phyloP scores from a whole-genome alignment of 305 asterid genomes.

The Ajuga reptans region DNA sequence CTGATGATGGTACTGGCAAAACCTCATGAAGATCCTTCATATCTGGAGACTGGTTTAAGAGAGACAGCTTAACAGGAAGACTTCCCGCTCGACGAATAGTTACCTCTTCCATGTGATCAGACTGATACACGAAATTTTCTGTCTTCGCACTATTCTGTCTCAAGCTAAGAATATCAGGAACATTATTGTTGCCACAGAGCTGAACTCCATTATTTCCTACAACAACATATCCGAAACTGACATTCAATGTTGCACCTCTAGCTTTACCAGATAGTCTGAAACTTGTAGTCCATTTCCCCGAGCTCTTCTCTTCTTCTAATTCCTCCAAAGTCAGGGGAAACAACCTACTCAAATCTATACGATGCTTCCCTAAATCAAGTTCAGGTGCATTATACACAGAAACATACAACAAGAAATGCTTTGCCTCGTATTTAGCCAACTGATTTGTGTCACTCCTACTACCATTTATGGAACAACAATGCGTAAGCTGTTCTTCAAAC shows the following conservation, averaged over 20 bases:
- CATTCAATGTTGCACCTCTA: slow-evolving; percentile 67
- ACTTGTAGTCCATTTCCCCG: slow-evolving; percentile 91
- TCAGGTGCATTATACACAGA: slow-evolving; percentile 59
- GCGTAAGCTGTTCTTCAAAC: slow-evolving; percentile 58
- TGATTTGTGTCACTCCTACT: slow-evolving; percentile 56
- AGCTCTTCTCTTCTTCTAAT: slow-evolving; percentile 74
- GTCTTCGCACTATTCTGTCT: slow-evolving; percentile 34
- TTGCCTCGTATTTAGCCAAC: slow-evolving; percentile 80
- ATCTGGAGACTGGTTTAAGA: slow-evolving; percentile 40
- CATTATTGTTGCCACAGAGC: slow-evolving; percentile 22
- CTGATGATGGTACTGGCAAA: slow-evolving; percentile 46
- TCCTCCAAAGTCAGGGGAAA: slow-evolving; percentile 89
- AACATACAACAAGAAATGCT: slow-evolving; percentile 67
- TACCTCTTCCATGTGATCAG: slow-evolving; percentile 30
- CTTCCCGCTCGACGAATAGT: slow-evolving; percentile 45
- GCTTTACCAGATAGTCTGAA: slow-evolving; percentile 78
- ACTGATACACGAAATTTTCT: slow-evolving; percentile 21
- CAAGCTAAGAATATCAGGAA: slow-evolving; percentile 24
- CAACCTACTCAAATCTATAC: slow-evolving; percentile 71
- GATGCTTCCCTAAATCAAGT: slow-evolving; percentile 82
- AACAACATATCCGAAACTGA: slow-evolving; percentile 67
- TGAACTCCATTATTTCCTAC: slow-evolving; percentile 33
- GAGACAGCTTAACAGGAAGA: slow-evolving; percentile 46
- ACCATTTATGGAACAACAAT: slow-evolving; percentile 58
- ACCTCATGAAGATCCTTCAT: slow-evolving; percentile 85